Percentiles rank a stretch among this genome's conserved stretches.
Conservation (phyloP, 2,329 filamentous ascomycete species). For the Hypoxylon sp. region DNA sequence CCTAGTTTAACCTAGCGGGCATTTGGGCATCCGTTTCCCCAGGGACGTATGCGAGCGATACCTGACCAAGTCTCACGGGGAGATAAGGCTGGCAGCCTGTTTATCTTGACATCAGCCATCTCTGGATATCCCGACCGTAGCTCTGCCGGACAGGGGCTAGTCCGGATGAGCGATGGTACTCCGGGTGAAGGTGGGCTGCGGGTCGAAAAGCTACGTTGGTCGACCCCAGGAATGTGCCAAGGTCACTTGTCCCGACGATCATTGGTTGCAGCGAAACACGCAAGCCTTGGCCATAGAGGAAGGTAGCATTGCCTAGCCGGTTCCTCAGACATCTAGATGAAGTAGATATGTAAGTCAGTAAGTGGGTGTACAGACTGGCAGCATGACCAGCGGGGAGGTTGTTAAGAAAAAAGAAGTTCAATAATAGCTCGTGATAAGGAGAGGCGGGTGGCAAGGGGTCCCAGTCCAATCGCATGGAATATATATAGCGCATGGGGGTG, state of each 20-base stretch:
- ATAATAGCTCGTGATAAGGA: conserved; percentile 36
- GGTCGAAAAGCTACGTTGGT: conserved; percentile 33
- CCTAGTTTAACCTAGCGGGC: conserved; percentile 31
- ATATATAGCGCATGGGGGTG: conserved; percentile 1
- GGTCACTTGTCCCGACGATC: neutral
- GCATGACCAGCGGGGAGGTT: conserved; percentile 17
- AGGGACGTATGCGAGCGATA: conserved; percentile 14
- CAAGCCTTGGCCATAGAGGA: conserved; percentile 40
- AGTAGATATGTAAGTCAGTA: conserved; percentile 24
- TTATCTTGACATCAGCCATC: conserved; percentile 17
- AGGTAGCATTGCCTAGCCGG: conserved; percentile 43
- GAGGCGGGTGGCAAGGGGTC: conserved; percentile 31
- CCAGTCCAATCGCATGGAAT: conserved; percentile 33
- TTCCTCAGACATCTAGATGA: conserved; percentile 34
- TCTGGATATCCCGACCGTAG: conserved; percentile 12
- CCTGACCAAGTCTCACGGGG: conserved; percentile 10
- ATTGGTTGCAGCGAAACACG: conserved; percentile 32
- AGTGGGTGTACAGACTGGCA: conserved; percentile 24
- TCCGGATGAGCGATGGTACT: conserved; percentile 23
- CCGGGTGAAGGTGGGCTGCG: conserved; percentile 21
- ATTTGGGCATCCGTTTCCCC: conserved; percentile 24
- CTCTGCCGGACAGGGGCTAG: conserved; percentile 31
- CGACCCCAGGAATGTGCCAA: conserved; percentile 32
- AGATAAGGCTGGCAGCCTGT: conserved; percentile 23
- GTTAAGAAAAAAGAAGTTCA: conserved; percentile 14